Evolutionary conservation across 2,329 filamentous ascomycete genomes (phyloP), one percentile per base, ranked within the genome.

Genomic region (Trichophyton rubrum): DNA sequence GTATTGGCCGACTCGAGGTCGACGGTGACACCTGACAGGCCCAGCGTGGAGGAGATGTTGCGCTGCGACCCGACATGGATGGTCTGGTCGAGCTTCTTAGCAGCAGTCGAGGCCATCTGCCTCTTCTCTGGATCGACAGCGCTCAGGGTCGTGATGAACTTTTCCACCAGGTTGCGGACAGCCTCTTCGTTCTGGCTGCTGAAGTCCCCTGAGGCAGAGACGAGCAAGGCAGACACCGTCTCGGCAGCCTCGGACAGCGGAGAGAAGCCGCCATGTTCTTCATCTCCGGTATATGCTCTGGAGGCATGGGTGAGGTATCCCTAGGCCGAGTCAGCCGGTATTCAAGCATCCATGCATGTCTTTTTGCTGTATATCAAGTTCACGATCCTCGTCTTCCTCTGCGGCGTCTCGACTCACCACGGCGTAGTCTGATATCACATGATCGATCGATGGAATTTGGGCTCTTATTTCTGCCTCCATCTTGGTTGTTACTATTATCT

Each of bases 241-340:
- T 84, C 80, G 56, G 90, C 90, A 57, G 93, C 93, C 72, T 97
- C 91, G 63, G 84, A 82, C 62, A 99, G 79, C 9, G 91, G 91
- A 3, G 88, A 89, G 60, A 81, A 77, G n/a, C 78, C 85, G 64
- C 82, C 79, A 43, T 82, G 71, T 65, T 95, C 90, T 59, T 77
- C 76, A 65, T 95, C 90, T 58, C 85, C 83, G 63, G 85, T 80
- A 80, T 88, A 95, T 58, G 88, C 80, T 66, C 86, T 91, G 56
- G 91, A 93, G 56, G 93, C 93, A 80, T 99, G 92, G 69, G 85
- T 90, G 67, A 99, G 81, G 72, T 97, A 99, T 61, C 93, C 93
- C 77, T 79, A 58, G 33, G 33, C 27, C 35, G 22, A n/a, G n/a
- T 60, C n/a, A 60, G 51, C 35, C 9, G 15, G 6, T 30, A 30